Evolutionary conservation across 257 asterid species (phyloP), one percentile per base, ranked within the genome.

Genomic region (Plectranthus barbatus): DNA sequence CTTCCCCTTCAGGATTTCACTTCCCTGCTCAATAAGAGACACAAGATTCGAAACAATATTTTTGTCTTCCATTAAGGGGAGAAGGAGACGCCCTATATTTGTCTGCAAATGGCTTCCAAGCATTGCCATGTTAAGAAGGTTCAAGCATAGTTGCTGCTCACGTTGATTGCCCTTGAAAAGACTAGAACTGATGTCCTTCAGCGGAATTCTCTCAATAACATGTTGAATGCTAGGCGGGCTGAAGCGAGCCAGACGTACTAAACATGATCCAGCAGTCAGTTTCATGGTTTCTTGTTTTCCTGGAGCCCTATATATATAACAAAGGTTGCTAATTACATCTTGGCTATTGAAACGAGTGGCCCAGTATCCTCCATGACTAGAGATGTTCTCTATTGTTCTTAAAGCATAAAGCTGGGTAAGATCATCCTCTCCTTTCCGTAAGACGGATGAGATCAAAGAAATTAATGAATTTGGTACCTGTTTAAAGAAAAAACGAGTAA

Each of bases 361-460:
- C 99, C 99, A 93, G 57, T 87, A 83, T 52, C 99, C 97, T 75
- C 99, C 99, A 54, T 93, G 99, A 72, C 97, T 85, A 51, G 95
- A 82, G 74, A 90, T 81, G 74, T 93, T 93, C 69, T 93, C 99
- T 63, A 93, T 83, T 64, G 99, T 93, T 81, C 97, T 80, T 74
- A 93, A 74, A 61, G 96, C 96, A 70, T 93, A 87, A 71, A 93
- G 88, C 75, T 93, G 99, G 62, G 95, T 93, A 21, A 87, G 78
- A 76, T 90, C 99, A 75, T 93, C 97, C 76, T 90, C 97, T 60
- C 99, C 99, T 76, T 84, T 91, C 64, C 97, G 87, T 71, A 93
- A 72, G 73, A 81, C 72, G n/a, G 97, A 87, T 72, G 95, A 80
- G 69, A 93, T 75, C 84, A 93, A 62, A 55, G 97, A 87, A 63